Evolutionary conservation across 306 rosid genomes (phyloP).

Genomic region (Lathyrus oleraceus): DNA sequence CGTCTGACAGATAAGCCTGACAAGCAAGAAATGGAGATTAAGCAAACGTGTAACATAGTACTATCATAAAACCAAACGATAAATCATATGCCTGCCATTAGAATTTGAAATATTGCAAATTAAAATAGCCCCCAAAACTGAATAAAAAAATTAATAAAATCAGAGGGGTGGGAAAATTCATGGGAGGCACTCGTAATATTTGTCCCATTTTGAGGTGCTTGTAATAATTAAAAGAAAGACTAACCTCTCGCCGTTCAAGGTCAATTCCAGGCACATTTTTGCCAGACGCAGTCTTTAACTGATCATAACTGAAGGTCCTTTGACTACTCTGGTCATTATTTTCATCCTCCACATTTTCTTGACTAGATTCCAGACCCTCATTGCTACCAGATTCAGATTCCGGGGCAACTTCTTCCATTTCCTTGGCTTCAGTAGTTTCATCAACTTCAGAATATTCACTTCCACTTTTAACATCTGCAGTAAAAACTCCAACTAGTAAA

Average conservation of each 20-base stretch:
- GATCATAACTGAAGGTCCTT: constrained; percentile 61
- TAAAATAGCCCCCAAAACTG: constrained; percentile 1
- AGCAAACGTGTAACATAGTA: constrained; percentile 3
- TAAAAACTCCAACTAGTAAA: constrained; percentile 34
- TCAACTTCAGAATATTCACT: constrained; percentile 48
- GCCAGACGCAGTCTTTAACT: constrained; percentile 68
- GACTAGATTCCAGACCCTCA: constrained; percentile 54
- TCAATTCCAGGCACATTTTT: constrained; percentile 68
- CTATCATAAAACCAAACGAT: constrained; percentile 1
- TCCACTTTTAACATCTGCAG: constrained; percentile 51
- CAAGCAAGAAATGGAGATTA: constrained; percentile 18
- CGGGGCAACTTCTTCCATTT: constrained; percentile 49
- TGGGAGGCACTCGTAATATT: constrained; percentile 1
- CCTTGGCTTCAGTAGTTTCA: constrained; percentile 65
- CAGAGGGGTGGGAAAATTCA: background rate
- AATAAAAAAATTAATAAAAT: background rate
- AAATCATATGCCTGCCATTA: constrained; percentile 15
- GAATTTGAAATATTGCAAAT: constrained; percentile 2
- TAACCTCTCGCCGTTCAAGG: constrained; percentile 77
- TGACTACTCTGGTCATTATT: constrained; percentile 32
- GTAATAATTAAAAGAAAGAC: constrained; percentile 30
- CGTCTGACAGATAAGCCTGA: constrained; percentile 87
- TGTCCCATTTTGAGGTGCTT: constrained; percentile 1
- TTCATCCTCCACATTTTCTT: constrained; percentile 46
- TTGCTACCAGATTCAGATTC: constrained; percentile 45